phyloP scores from a whole-genome alignment of 2,329 filamentous ascomycete species.

The Fusarium veterinarium region DNA sequence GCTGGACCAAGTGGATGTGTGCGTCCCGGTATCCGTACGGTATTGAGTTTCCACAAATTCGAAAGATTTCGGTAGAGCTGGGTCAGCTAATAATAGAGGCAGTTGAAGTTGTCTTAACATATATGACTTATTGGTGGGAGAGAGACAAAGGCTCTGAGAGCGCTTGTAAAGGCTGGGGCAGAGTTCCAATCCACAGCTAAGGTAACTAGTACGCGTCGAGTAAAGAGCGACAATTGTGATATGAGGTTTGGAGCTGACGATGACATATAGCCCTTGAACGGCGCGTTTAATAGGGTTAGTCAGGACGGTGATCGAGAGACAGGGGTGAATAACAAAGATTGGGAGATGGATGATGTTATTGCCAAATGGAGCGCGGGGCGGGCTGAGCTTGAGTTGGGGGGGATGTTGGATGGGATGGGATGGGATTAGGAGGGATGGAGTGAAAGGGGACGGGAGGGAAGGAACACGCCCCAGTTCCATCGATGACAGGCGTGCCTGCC shows the following conservation, averaged over 20 bases:
- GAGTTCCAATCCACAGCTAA: conserved; percentile 2
- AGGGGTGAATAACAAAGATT: conserved; percentile 38
- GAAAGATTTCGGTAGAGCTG: conserved; percentile 12
- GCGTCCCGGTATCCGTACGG: conserved; percentile 7
- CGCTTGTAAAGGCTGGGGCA: conserved; percentile 4
- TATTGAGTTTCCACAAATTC: conserved; percentile 24
- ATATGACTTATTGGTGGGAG: conserved; percentile 13
- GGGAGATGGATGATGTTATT: conserved; percentile 45
- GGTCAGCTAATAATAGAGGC: conserved; percentile 23
- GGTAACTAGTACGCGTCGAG: conserved; percentile 21
- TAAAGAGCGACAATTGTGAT: conserved; percentile 11
- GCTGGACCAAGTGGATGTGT: conserved; percentile 25
- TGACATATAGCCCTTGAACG: conserved; percentile 27
- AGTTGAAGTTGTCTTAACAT: conserved; percentile 23
- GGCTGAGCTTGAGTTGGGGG: conserved; percentile 27
- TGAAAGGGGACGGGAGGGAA: conserved; percentile 30
- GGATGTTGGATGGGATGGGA: conserved; percentile 16
- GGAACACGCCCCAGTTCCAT: conserved; percentile 27
- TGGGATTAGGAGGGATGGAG: conserved; percentile 19
- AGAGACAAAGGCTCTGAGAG: conserved; percentile 11
- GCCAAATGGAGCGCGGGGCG: conserved; percentile 40
- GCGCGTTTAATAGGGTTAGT: conserved; percentile 28
- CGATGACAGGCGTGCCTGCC: conserved; percentile 18
- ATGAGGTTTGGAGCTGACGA: conserved; percentile 16
- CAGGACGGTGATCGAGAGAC: conserved; percentile 26